These are phyloP conservation scores for Miamiensis avidus DNA, from an alignment of 169 alveolate genomes.

Conservation along the genomic window DNA sequence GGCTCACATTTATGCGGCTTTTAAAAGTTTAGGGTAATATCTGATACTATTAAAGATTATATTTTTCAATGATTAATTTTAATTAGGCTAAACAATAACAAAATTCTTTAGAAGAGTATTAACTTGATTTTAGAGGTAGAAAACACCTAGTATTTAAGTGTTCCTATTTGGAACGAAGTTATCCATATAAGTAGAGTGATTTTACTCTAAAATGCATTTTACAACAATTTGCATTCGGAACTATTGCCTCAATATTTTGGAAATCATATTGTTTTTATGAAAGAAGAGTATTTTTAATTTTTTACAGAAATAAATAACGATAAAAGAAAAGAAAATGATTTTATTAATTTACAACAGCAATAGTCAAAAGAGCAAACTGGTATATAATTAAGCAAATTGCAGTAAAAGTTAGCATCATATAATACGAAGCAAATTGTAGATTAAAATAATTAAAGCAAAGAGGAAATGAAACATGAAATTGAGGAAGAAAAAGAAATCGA, in stretches of 20 bases:
- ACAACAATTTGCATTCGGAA: not conserved
- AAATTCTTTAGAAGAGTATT: not conserved
- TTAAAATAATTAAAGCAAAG: too few relatives aligned
- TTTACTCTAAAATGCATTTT: not conserved
- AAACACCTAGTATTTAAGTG: not conserved
- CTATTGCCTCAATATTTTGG: not conserved
- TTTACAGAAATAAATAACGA: not conserved
- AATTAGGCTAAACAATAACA: not conserved
- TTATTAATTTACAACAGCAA: too few relatives aligned
- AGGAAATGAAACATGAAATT: too few relatives aligned
- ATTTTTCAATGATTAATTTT: too few relatives aligned
- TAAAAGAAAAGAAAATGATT: too few relatives aligned
- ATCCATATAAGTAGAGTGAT: not conserved
- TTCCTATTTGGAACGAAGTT: not conserved
- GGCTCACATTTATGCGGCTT: not conserved
- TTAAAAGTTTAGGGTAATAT: too few relatives aligned
- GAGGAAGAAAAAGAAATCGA: too few relatives aligned
- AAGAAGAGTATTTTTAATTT: not conserved
- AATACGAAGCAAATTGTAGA: too few relatives aligned
- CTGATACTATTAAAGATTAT: too few relatives aligned
- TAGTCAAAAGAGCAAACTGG: too few relatives aligned
- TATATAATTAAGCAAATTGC: too few relatives aligned
- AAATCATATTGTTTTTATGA: not conserved
- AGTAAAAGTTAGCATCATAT: too few relatives aligned
- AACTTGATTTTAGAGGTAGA: not conserved